A percentile compares a stretch with the other conserved stretches of the same genome.
Evolutionary conservation across 2,329 filamentous ascomycete species (phyloP).

Genomic region (Cercospora zeina): DNA sequence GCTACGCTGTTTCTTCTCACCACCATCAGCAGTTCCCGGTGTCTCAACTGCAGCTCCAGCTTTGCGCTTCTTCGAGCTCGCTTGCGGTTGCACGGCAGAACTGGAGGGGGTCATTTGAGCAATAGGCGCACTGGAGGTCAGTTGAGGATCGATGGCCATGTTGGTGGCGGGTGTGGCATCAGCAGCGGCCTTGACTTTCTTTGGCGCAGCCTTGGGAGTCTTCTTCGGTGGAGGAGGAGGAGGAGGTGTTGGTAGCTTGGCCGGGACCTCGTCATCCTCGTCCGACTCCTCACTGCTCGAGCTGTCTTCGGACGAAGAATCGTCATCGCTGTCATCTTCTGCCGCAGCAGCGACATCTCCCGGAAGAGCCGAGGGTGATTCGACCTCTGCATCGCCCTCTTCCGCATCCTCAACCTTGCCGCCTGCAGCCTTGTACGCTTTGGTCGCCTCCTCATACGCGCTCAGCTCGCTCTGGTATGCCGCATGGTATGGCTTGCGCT

Average conservation of each 20-base stretch:
- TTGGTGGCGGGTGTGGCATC: constrained; percentile 32
- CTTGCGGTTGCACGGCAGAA: constrained; percentile 23
- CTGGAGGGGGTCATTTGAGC: constrained; percentile 22
- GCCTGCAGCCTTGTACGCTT: constrained; percentile 57
- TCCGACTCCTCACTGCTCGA: constrained; percentile 34
- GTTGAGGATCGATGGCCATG: constrained; percentile 15
- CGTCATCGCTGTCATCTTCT: constrained; percentile 27
- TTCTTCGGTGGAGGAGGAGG: constrained; percentile 35
- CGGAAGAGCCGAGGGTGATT: constrained; percentile 16
- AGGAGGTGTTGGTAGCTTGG: constrained; percentile 40
- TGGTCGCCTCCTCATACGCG: constrained; percentile 57
- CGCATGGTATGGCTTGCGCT: constrained; percentile 68
- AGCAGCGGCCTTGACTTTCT: constrained; percentile 34
- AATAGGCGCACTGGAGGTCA: constrained; percentile 1
- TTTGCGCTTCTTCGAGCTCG: constrained; percentile 36
- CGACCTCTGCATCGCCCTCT: constrained; percentile 31
- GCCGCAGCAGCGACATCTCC: constrained; percentile 30
- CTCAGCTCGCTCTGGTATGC: constrained; percentile 60
- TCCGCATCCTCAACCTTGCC: constrained; percentile 36
- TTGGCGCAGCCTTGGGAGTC: constrained; percentile 40
- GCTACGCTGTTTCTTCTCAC: constrained; percentile 40
- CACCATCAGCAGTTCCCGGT: constrained; percentile 29
- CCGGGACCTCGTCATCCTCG: constrained; percentile 29
- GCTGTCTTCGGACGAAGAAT: constrained; percentile 24
- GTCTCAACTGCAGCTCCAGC: constrained; percentile 28